A percentile compares a stretch with the other conserved stretches of the same genome.
Conservation (phyloP, 2,329 filamentous ascomycete species). For the Aspergillus tubingensis region DNA sequence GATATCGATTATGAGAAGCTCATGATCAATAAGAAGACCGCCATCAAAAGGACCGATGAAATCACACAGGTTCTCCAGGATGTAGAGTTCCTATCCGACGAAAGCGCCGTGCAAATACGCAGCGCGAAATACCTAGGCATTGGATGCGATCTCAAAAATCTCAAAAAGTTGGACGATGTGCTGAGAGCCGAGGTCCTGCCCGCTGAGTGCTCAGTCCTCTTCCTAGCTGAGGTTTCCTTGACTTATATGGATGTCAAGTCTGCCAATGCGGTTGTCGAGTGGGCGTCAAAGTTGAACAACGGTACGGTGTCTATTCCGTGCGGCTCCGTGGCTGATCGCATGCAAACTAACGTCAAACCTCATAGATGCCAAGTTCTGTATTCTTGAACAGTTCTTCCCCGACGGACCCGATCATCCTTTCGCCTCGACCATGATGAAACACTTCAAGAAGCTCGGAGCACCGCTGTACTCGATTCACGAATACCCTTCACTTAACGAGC, state of each 20-base stretch:
- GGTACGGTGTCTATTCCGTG: constrained; percentile 52
- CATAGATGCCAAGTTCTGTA: constrained; percentile 71
- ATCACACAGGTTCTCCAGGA: constrained; percentile 57
- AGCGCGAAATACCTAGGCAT: constrained; percentile 75
- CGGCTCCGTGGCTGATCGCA: background rate
- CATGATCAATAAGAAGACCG: constrained; percentile 70
- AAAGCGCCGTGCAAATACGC: constrained; percentile 54
- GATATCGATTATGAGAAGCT: constrained; percentile 85
- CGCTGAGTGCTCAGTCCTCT: constrained; percentile 66
- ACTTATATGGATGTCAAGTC: constrained; percentile 81
- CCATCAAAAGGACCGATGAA: constrained; percentile 65
- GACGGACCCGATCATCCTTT: constrained; percentile 79
- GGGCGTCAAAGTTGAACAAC: constrained; percentile 71
- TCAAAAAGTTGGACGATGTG: constrained; percentile 60
- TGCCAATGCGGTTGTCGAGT: constrained; percentile 73
- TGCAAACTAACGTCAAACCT: constrained; percentile 6
- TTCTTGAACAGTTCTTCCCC: constrained; percentile 84
- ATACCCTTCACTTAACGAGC: constrained; percentile 68
- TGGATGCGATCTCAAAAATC: constrained; percentile 76
- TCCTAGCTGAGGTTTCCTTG: constrained; percentile 85
- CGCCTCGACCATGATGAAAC: constrained; percentile 78
- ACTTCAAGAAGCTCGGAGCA: constrained; percentile 79
- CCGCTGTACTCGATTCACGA: constrained; percentile 71
- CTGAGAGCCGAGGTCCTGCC: constrained; percentile 62
- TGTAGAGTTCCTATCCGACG: constrained; percentile 38